A percentile compares a stretch with the other conserved stretches of the same genome.
phyloP scores from a whole-genome alignment of 768 basidiomycete species.

The Tephrocybe sp. region DNA sequence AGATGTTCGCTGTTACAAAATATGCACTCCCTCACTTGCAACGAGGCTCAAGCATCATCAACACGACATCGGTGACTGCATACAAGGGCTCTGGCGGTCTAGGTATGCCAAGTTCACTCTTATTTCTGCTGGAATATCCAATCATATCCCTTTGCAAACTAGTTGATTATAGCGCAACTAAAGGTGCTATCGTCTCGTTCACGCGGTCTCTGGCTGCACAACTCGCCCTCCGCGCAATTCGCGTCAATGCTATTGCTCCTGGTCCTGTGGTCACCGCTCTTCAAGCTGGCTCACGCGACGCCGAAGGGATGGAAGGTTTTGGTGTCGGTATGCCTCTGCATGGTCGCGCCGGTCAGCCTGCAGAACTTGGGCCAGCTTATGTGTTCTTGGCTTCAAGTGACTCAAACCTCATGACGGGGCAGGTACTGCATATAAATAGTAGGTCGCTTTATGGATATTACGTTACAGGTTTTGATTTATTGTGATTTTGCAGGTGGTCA shows the following conservation, averaged over 20 bases:
- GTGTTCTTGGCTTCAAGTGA: constrained; percentile 48
- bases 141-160: constrained; percentile 15
- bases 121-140: background rate
- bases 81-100: constrained; percentile 35
- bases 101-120: constrained; percentile 14
- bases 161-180: constrained; percentile 55
- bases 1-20: constrained; percentile 29
- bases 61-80: constrained; percentile 57
- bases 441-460: background rate
- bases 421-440: constrained; percentile 35
- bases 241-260: constrained; percentile 52
- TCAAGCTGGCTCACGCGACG: constrained; percentile 50
- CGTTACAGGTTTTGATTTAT: background rate
- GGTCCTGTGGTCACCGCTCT: constrained; percentile 59
- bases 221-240: constrained; percentile 28
- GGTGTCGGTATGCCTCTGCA: constrained; percentile 47
- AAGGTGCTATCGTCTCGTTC: constrained; percentile 58
- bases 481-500: background rate
- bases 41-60: constrained; percentile 57
- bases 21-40: constrained; percentile 56
- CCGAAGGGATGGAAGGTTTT: constrained; percentile 34
- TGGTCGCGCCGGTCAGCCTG: constrained; percentile 26
- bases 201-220: constrained; percentile 53
- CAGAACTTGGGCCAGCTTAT: constrained; percentile 45
- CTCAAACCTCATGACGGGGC: constrained; percentile 37